Percentiles rank a stretch among this genome's conserved stretches.
phyloP scores from a whole-genome alignment of 441 rosid species.

The Daphne laureola region DNA sequence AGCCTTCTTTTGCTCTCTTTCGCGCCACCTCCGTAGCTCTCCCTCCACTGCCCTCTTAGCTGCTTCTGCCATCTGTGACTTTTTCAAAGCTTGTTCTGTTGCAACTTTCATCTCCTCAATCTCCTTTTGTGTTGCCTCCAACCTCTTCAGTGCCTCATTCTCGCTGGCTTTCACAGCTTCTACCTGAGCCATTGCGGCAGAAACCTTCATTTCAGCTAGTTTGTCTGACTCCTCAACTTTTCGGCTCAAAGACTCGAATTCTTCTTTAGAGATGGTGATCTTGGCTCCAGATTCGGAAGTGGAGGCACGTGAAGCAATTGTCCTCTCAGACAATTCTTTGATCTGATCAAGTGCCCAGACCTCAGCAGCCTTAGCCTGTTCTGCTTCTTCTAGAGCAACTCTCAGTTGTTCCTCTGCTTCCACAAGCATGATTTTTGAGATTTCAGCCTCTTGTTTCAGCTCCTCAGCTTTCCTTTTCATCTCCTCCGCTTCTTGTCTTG shows the following conservation, averaged over 20 bases:
- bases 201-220: slow-evolving; percentile 89
- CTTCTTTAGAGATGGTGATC: slow-evolving; percentile 78
- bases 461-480: slow-evolving; percentile 63
- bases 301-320: slow-evolving; percentile 67
- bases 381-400: slow-evolving; percentile 72
- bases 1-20: slow-evolving; percentile 82
- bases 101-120: slow-evolving; percentile 66
- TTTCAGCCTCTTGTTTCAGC: slow-evolving; percentile 61
- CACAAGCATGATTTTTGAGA: slow-evolving; percentile 44
- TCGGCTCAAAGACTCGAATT: slow-evolving; percentile 61
- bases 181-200: slow-evolving; percentile 90
- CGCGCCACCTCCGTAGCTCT: slow-evolving; percentile 85
- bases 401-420: slow-evolving; percentile 65
- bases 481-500: slow-evolving; percentile 56
- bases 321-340: slow-evolving; percentile 56
- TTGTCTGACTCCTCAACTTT: slow-evolving; percentile 71
- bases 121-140: slow-evolving; percentile 62
- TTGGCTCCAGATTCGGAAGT: slow-evolving; percentile 70
- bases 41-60: slow-evolving; percentile 91
- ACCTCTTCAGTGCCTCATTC: slow-evolving; percentile 67
- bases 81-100: slow-evolving; percentile 63
- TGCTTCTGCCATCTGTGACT: slow-evolving; percentile 93
- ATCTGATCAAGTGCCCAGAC: slow-evolving; percentile 58
- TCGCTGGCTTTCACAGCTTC: slow-evolving; percentile 92
- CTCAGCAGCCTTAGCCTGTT: slow-evolving; percentile 76